Evolutionary conservation across 2,329 filamentous ascomycete genomes (phyloP).

Genomic region (Dryadomyces quercus-mongolicae): DNA sequence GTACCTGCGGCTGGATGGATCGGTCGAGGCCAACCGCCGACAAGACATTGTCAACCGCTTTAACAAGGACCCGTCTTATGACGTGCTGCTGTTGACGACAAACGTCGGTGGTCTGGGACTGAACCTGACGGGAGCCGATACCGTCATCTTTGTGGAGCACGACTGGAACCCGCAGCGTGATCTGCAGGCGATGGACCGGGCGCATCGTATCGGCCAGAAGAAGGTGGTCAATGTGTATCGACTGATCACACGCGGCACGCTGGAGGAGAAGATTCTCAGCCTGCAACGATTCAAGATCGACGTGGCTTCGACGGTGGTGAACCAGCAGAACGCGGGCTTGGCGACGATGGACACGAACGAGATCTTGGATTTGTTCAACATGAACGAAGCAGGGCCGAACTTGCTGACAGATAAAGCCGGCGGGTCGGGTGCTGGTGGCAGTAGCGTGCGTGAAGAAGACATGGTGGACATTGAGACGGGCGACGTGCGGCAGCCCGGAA

Average conservation of each 20-base stretch:
- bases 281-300: slow-evolving; percentile 99
- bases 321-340: slow-evolving; percentile 93
- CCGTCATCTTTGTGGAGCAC: slow-evolving; percentile 98
- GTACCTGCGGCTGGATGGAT: slow-evolving; percentile 85
- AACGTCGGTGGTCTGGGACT: slow-evolving; percentile 89
- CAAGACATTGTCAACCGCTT: slow-evolving; percentile 99
- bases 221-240: slow-evolving; percentile 99
- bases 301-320: slow-evolving; percentile 93
- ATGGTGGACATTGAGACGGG: slow-evolving; percentile 90
- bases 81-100: slow-evolving; percentile 85
- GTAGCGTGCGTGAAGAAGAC: slow-evolving; percentile 60
- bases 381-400: slow-evolving; percentile 64
- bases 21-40: slow-evolving; percentile 81
- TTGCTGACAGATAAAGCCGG: slow-evolving; percentile 50
- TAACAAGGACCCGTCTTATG: slow-evolving; percentile 94
- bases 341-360: slow-evolving; percentile 97
- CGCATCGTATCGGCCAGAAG: slow-evolving; percentile 97
- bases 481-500: slow-evolving; percentile 85
- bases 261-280: slow-evolving; percentile 97
- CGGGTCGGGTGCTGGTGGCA: slow-evolving; percentile 18
- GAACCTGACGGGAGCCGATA: slow-evolving; percentile 93
- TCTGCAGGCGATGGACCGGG: slow-evolving; percentile 96
- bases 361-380: slow-evolving; percentile 89
- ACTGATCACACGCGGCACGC: slow-evolving; percentile 83
- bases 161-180: slow-evolving; percentile 99